Conservation (phyloP, 352 stramenopile genomes). For the Globisporangium ultimum region DNA sequence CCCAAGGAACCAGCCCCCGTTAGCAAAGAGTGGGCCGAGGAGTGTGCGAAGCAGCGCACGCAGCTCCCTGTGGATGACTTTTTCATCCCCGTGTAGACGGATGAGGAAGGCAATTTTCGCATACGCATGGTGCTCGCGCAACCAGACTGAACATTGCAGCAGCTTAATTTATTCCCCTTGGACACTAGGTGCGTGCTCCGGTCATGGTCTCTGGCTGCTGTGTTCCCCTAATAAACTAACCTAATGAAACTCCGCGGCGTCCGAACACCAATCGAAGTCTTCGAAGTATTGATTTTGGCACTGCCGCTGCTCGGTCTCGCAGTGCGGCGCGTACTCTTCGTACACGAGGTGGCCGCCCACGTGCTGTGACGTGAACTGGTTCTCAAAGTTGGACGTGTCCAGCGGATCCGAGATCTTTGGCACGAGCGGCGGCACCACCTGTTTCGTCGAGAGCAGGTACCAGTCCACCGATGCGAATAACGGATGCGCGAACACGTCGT, state of each 20-base stretch:
- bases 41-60: constrained; percentile 34
- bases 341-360: constrained; percentile 61
- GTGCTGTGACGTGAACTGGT: constrained; percentile 68
- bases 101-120: neutral
- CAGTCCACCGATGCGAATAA: constrained; percentile 77
- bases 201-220: neutral
- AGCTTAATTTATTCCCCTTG: constrained; percentile 36
- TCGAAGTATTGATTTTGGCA: constrained; percentile 41
- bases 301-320: constrained; percentile 17
- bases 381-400: constrained; percentile 76
- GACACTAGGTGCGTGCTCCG: constrained; percentile 1
- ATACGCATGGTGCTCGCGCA: too few relatives aligned
- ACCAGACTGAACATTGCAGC: constrained; percentile 8
- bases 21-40: constrained; percentile 56
- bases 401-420: constrained; percentile 38
- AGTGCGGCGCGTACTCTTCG: constrained; percentile 35
- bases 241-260: constrained; percentile 40
- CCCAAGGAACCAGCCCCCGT: constrained; percentile 51
- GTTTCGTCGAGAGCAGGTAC: constrained; percentile 72
- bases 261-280: constrained; percentile 75
- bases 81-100: constrained; percentile 43
- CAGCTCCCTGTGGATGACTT: constrained; percentile 60
- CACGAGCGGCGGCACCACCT: constrained; percentile 58
- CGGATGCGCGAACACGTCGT: constrained; percentile 68
- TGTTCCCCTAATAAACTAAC: neutral